Evolutionary conservation across 1,284 basidiomycete species (phyloP).

Genomic region (Naganishia liquefaciens): DNA sequence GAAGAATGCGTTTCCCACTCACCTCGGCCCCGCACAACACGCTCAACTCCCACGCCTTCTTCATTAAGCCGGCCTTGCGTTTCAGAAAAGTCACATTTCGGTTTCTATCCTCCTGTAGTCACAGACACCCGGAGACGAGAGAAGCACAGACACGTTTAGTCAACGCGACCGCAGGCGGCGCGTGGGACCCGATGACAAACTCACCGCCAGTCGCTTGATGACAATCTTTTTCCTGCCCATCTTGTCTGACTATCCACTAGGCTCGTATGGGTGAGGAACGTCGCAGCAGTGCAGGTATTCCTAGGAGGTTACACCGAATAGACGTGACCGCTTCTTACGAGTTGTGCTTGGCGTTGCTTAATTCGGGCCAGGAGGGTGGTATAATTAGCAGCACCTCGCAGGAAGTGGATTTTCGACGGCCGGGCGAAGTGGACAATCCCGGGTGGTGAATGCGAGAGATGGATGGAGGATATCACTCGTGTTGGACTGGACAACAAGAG

Average conservation of each 20-base stretch:
- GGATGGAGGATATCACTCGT: background rate
- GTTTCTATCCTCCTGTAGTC: slow-evolving; percentile 51
- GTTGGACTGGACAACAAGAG: too few species aligned
- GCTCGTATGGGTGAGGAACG: background rate
- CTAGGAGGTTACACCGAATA: background rate
- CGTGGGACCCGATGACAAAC: slow-evolving; percentile 29
- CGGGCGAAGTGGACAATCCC: background rate
- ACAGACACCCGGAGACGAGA: background rate
- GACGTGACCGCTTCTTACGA: background rate
- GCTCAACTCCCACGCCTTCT: slow-evolving; percentile 54
- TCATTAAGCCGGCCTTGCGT: slow-evolving; percentile 54
- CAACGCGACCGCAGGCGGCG: background rate
- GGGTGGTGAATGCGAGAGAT: too few species aligned
- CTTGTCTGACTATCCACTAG: background rate
- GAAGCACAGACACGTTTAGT: slow-evolving; percentile 2
- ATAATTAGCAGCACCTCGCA: slow-evolving; percentile 23
- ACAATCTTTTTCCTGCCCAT: slow-evolving; percentile 56
- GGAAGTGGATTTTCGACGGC: background rate
- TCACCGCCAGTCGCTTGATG: slow-evolving; percentile 50
- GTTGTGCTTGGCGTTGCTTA: slow-evolving; percentile 24
- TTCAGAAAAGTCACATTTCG: slow-evolving; percentile 53
- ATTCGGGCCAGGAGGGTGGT: slow-evolving; percentile 18
- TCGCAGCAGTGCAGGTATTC: background rate
- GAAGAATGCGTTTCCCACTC: background rate
- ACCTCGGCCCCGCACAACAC: slow-evolving; percentile 52